These are phyloP conservation scores for Alternaria gaisen DNA, from an alignment of 2,329 filamentous ascomycete species.

Conservation along the genomic window DNA sequence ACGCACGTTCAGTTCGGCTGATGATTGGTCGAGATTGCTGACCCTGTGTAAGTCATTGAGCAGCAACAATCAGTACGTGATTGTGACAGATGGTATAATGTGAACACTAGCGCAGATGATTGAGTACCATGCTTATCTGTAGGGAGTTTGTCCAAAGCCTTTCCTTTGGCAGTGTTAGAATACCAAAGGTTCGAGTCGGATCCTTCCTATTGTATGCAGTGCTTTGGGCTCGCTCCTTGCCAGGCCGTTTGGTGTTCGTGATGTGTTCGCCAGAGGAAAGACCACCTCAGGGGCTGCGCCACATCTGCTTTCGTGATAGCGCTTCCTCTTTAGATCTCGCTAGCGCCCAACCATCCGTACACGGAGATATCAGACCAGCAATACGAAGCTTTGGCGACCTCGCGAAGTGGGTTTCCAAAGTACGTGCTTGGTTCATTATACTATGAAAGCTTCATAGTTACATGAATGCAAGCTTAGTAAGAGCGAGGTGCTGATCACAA, in stretches of 20 bases:
- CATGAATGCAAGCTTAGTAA: not conserved
- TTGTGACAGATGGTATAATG: not conserved
- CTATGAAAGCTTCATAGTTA: not conserved
- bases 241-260: not conserved
- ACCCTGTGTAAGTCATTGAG: not conserved
- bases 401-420: not conserved
- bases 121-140: not conserved
- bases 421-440: not conserved
- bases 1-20: conserved; percentile 8
- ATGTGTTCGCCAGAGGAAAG: conserved; percentile 20
- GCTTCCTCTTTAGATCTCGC: conserved; percentile 1
- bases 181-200: not conserved
- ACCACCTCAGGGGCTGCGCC: conserved; percentile 19
- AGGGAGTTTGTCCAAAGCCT: too few species aligned
- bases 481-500: not conserved
- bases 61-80: not conserved
- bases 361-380: conserved; percentile 7
- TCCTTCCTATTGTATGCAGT: not conserved
- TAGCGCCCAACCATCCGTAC: conserved; percentile 5
- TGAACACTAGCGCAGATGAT: not conserved
- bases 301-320: conserved; percentile 10
- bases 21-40: not conserved
- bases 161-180: not conserved
- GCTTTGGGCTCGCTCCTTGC: not conserved
- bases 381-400: conserved; percentile 2